Percentiles rank a stretch among this genome's conserved stretches.
Evolutionary conservation across 306 rosid genomes (phyloP).

Genomic region (Lathyrus aphaca): DNA sequence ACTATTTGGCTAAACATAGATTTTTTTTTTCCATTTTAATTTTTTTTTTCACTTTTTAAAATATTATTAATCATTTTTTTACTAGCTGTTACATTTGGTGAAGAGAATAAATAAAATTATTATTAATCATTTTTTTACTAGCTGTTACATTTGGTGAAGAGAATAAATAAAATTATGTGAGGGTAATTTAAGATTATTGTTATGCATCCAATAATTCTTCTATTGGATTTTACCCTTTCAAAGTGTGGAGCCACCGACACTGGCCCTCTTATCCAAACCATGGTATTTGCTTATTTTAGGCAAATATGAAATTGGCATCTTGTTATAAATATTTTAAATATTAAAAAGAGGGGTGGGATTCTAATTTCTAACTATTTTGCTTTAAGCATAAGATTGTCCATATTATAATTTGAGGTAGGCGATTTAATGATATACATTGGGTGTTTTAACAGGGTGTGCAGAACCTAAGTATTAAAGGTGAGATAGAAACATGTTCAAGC

Average conservation of each 20-base stretch:
- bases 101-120: background rate
- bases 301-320: background rate
- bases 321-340: background rate
- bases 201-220: no score
- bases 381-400: background rate
- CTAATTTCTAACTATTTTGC: background rate
- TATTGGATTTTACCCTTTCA: no score
- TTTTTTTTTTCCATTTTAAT: background rate
- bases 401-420: background rate
- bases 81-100: background rate
- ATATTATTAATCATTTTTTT: background rate
- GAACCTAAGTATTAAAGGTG: slow-evolving; percentile 48
- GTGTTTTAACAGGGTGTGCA: slow-evolving; percentile 52
- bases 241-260: background rate
- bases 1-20: background rate
- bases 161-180: background rate
- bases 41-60: background rate
- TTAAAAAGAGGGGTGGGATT: slow-evolving; percentile 18
- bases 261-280: slow-evolving; percentile 7
- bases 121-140: background rate
- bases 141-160: background rate
- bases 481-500: slow-evolving; percentile 51
- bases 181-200: no score
- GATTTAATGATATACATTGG: background rate
- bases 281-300: background rate